Evolutionary conservation across 1,284 basidiomycete genomes (phyloP), one percentile per base, ranked within the genome.

Genomic region (Ganoderma multipileum): DNA sequence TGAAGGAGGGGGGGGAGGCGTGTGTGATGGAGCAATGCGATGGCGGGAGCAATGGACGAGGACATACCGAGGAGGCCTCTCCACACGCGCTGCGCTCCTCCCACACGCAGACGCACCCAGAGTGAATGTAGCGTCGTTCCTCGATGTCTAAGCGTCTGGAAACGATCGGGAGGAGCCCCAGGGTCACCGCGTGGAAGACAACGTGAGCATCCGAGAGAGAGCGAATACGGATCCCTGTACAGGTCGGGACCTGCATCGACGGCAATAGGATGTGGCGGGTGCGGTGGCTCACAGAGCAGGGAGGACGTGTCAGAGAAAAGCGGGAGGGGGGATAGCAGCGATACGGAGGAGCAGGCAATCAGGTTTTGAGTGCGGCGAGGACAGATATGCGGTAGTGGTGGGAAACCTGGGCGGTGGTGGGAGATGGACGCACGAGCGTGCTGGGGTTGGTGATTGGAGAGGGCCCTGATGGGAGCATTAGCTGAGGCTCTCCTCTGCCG

Each of bases 91-190:
- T 79, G 63, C 81, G 80, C 72, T 83, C 84, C 72, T 85, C 84
- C 84, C 84, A 85, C 41, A 84, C 82, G 68, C 83, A 85, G 36
- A 83, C 82, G 68, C 80, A 80, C 30, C 84, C 84, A 20, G 83
- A 78, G 60, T 81, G 79, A 59, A 85, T 82, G 58, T 77, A 76
- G 23, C 80, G 76, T n/a, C 84, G 77, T 74, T 85, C 84, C 52
- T 82, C 83, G 50, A 81, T 78, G 73, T 82, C 81, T 60, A 85
- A 79, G 41, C 84, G 79, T 41, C 82, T 79, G 38, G 78, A 76
- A 68, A 84, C 81, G 71, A 84, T 80, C 55, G 82, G 80, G 36
- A 84, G 78, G 38, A 78, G 67, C 64, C 79, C 77, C 55, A 78
- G 76, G 36, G 77, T 70, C 58, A 82, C 83, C 55, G 81, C 83